Evolutionary conservation across 345 rosid genomes (phyloP), one percentile per base, ranked within the genome.

Genomic region (Bretschneidera sinensis): DNA sequence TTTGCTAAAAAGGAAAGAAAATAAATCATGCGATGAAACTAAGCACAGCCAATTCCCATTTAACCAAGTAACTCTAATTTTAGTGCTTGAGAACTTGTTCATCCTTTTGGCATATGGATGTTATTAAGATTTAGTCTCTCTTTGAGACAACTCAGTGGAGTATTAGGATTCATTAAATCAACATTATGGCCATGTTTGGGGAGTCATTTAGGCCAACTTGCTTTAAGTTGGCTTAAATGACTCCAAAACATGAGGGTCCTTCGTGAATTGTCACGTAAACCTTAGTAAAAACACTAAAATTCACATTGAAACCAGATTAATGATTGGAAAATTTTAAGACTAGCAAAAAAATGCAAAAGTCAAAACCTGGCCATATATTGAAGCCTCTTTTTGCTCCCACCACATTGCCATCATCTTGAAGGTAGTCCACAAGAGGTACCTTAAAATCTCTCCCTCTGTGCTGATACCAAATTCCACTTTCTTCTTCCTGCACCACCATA

Each of bases 401-500:
- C 51, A 77, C 66, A 73, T 84, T 87, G 51, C 76, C 76, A 64
- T 78, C 72, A 62, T 77, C 80, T 45, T 66, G 74, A 67, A 76
- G 81, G 78, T 70, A 72, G 60, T 81, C 85, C 39, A 81, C 71
- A 43, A 92, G 87, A 72, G 87, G 96, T 71, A 92, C 85, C 79
- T 81, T 92, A 76, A 89, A 92, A 76, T 92, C 98, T 66, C 87
- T 83, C 53, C 94, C 96, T 61, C 69, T 83, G 63, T 92, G 87
- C 79, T 89, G 97, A 85, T 84, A 89, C 94, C 98, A 89, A 45
- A 83, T 72, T 79, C 96, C 97, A 62, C 84, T 83, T 74, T 87
- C 97, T 76, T 77, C 90, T 65, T 92, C 97, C 98, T 92, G 76
- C 59, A 66, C 51, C 65, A 71, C 58, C 67, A 60, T 25, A 21